phyloP scores from a whole-genome alignment of 805 yeast species.

The Lachancea thermotolerans region DNA sequence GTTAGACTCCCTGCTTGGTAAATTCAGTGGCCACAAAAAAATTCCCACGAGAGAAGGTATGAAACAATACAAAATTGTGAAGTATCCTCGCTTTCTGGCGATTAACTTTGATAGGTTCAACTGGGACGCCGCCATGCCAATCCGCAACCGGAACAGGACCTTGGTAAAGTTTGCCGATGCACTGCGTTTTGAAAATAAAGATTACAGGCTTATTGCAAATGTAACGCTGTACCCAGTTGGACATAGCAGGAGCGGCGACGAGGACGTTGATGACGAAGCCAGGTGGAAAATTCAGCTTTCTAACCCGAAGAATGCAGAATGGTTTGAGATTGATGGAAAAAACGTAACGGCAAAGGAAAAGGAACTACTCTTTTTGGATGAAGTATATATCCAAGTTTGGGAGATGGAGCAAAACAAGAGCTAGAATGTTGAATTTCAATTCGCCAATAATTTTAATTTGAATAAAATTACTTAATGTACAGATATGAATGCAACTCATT shows the following conservation, averaged over 20 bases:
- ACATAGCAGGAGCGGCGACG: slow-evolving; percentile 15
- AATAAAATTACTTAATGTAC: slow-evolving; percentile 1
- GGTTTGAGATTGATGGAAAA: slow-evolving; percentile 57
- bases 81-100: slow-evolving; percentile 48
- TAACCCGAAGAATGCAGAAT: slow-evolving; percentile 36
- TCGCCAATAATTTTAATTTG: not conserved
- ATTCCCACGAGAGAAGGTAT: slow-evolving; percentile 33
- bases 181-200: slow-evolving; percentile 29
- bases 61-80: slow-evolving; percentile 34
- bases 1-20: slow-evolving; percentile 38
- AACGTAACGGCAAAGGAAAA: slow-evolving; percentile 40
- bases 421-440: not conserved
- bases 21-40: slow-evolving; percentile 31
- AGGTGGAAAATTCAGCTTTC: slow-evolving; percentile 46
- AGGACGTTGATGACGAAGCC: slow-evolving; percentile 28
- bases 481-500: slow-evolving; percentile 32
- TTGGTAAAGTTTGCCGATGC: slow-evolving; percentile 50
- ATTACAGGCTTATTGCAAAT: slow-evolving; percentile 45
- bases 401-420: slow-evolving; percentile 17
- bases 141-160: slow-evolving; percentile 48
- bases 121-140: slow-evolving; percentile 25
- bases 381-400: slow-evolving; percentile 67
- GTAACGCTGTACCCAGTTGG: slow-evolving; percentile 31
- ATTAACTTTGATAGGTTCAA: slow-evolving; percentile 53
- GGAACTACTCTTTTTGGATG: slow-evolving; percentile 56